These are phyloP conservation scores for Funneliformis caledonium DNA, from an alignment of 371 early-diverging fungal species.

Conservation along the genomic window DNA sequence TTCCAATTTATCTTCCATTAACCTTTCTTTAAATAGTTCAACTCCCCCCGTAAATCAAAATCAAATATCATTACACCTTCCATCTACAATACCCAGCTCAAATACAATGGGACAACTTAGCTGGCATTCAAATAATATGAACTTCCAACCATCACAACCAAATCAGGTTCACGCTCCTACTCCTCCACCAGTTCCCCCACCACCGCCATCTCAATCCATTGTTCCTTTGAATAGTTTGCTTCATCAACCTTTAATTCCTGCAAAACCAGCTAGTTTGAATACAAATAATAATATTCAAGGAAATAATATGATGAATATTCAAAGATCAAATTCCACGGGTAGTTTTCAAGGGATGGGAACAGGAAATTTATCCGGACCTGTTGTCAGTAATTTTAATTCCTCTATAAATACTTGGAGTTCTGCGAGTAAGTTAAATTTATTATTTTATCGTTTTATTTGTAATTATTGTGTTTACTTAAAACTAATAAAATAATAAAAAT, in stretches of 20 bases:
- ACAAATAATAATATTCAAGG: not conserved
- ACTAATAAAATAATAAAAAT: not conserved
- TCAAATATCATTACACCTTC: not conserved
- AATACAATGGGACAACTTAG: not conserved
- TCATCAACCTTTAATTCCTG: not conserved
- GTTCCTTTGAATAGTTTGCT: not conserved
- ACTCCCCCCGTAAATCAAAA: not conserved
- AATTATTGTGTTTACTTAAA: not conserved
- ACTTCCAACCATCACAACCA: not conserved
- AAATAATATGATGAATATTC: not conserved
- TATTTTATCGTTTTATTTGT: not conserved
- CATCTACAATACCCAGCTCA: not conserved
- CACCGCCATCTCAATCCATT: constrained; percentile 11
- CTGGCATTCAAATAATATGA: not conserved
- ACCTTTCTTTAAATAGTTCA: not conserved
- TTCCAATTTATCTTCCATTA: not conserved
- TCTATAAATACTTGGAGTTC: not conserved
- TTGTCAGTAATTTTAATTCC: not conserved
- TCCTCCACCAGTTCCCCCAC: constrained; percentile 14
- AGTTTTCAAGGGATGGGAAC: not conserved
- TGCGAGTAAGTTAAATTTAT: not conserved
- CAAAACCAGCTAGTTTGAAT: not conserved
- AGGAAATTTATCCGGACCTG: not conserved
- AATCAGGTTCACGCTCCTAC: not conserved
- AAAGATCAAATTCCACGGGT: not conserved